Base-by-base conservation (phyloP, 169 alveolate species). In the Plasmodium cynomolgi region DNA sequence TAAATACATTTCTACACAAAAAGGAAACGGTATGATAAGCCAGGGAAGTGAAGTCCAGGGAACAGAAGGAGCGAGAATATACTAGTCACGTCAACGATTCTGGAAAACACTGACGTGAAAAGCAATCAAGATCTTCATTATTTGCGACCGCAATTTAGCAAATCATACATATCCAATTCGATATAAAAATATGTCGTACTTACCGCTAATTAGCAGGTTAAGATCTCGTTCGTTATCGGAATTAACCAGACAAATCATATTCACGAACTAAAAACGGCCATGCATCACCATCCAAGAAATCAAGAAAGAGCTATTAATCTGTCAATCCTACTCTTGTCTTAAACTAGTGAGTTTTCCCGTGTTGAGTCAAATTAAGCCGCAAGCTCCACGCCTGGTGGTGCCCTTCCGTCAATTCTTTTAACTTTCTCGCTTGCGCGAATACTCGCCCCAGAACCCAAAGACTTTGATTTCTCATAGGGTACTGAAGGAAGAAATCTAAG, bases 341-440 rank as follows among this genome's bases (percentile, higher is more conserved):
- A 98, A 93, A 98, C 98, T 97, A 98, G 98, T 96, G 96, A 97
- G 98, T 91, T 96, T 96, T 91, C 98, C 98, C 98, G 98, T 97
- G 98, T 97, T 96, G 98, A 96, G 98, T 97, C 98, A 96, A 97
- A 98, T 97, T 97, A 97, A 97, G 98, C 97, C 98, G 98, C 98
- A 97, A 97, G 98, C 97, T 97, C 98, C 98, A 96, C 98, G 93
- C 98, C 97, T 98, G 98, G 98, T 96, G 98, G 98, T 98, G 98
- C 98, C 98, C 98, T 95, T 97, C 98, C 98, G 98, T 96, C 98
- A 96, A 97, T 97, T 97, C 98, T 98, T 97, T 96, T 97, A 97
- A 97, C 98, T 97, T 98, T 97, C 99, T 97, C 98, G 98, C 98
- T 97, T 97, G 99, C 99, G 98, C 97, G 98, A 98, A 98, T 97